These are phyloP conservation scores for Daldinia sp. DNA, from an alignment of 2,329 filamentous ascomycete species.

Conservation along the genomic window DNA sequence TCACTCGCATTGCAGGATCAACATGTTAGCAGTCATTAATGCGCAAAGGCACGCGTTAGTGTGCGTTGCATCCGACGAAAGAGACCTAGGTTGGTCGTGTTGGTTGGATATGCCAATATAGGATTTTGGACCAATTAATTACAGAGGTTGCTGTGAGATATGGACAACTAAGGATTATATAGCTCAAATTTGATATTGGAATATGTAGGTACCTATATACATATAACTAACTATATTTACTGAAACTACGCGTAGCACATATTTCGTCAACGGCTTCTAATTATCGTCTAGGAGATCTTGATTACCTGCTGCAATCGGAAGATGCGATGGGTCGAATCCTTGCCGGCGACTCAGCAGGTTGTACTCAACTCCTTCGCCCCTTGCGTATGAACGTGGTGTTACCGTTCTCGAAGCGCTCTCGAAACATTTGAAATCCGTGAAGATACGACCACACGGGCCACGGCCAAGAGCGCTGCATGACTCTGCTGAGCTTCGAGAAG, in stretches of 20 bases:
- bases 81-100: not conserved
- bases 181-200: not conserved
- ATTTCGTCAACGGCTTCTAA: not conserved
- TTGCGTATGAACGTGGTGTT: slow-evolving; percentile 9
- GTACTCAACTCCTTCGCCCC: slow-evolving; percentile 10
- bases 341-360: slow-evolving; percentile 18
- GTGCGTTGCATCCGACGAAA: not conserved
- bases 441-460: slow-evolving; percentile 28
- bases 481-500: slow-evolving; percentile 47
- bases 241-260: not conserved
- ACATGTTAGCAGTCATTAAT: not conserved
- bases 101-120: not conserved
- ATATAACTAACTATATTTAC: not conserved
- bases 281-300: not conserved
- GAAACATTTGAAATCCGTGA: slow-evolving; percentile 13
- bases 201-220: too few relatives aligned
- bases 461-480: slow-evolving; percentile 32
- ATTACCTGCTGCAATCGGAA: slow-evolving; percentile 19
- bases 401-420: slow-evolving; percentile 22
- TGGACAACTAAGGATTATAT: not conserved
- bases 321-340: slow-evolving; percentile 4
- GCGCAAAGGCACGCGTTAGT: not conserved
- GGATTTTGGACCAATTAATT: not conserved
- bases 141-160: not conserved
- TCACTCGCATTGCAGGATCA: not conserved